Conservation (phyloP, 352 stramenopile genomes). For the Pythium chondricola region DNA sequence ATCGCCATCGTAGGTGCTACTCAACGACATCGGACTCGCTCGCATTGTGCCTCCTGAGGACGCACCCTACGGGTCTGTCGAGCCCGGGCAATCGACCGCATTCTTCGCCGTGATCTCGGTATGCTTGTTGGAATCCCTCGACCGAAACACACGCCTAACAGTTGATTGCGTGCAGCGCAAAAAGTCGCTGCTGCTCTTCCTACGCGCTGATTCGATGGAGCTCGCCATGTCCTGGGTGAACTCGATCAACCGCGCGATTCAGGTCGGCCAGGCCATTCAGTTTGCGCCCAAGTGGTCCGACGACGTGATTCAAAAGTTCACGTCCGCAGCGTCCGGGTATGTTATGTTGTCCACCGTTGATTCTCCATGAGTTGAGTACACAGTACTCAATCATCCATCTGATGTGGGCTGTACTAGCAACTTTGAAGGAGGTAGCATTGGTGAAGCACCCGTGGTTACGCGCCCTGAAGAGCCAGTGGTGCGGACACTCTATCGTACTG, state of each 20-base stretch:
- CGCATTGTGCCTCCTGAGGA: constrained; percentile 73
- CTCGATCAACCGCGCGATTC: constrained; percentile 71
- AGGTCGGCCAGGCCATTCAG: constrained; percentile 57
- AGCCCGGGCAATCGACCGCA: constrained; percentile 44
- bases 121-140: constrained; percentile 2
- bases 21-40: constrained; percentile 70
- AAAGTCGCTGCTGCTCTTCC: constrained; percentile 74
- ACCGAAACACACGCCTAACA: neutral
- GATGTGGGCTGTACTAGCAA: constrained; percentile 10
- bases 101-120: constrained; percentile 77
- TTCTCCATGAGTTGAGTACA: no score
- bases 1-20: constrained; percentile 11
- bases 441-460: constrained; percentile 1
- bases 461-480: no score
- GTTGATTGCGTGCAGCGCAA: constrained; percentile 35
- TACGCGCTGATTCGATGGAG: constrained; percentile 68
- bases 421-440: constrained; percentile 15
- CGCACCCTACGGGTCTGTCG: constrained; percentile 62
- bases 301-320: constrained; percentile 73
- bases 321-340: constrained; percentile 54
- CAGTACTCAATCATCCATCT: neutral
- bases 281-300: constrained; percentile 61
- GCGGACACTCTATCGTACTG: no score
- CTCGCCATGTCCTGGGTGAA: constrained; percentile 70
- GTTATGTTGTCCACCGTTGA: neutral